These are phyloP conservation scores for Neospermospora avenae DNA, from an alignment of 2,329 filamentous ascomycete genomes.

Conservation along the genomic window DNA sequence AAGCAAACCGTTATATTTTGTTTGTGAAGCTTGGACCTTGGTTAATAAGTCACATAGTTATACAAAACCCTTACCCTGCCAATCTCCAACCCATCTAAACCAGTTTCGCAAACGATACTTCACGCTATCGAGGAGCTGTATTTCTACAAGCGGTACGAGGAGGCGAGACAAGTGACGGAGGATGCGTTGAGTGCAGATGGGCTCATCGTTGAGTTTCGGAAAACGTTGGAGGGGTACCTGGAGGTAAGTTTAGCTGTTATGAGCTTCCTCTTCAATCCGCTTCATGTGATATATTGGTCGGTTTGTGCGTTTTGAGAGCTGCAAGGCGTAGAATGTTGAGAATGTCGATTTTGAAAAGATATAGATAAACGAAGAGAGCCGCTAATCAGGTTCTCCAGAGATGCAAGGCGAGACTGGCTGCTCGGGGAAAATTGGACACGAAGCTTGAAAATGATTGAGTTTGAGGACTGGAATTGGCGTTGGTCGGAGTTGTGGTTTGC, in stretches of 20 bases:
- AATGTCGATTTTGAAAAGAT: neutral
- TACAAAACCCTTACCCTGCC: constrained; percentile 28
- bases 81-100: constrained; percentile 30
- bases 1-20: too few species aligned
- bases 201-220: constrained; percentile 26
- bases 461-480: neutral
- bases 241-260: neutral
- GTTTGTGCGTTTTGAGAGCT: neutral
- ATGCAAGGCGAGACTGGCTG: neutral
- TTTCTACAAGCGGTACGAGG: constrained; percentile 31
- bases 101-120: constrained; percentile 30
- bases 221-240: constrained; percentile 25
- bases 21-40: neutral
- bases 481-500: neutral
- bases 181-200: constrained; percentile 23
- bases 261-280: neutral
- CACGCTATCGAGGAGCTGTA: constrained; percentile 37
- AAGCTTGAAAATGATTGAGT: neutral
- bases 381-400: neutral
- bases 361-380: neutral
- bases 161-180: constrained; percentile 23
- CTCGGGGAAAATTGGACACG: neutral
- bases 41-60: constrained; percentile 20
- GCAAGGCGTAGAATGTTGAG: neutral
- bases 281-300: neutral